Evolutionary conservation across 768 basidiomycete species (phyloP).

Genomic region (Boletus coccyginus): DNA sequence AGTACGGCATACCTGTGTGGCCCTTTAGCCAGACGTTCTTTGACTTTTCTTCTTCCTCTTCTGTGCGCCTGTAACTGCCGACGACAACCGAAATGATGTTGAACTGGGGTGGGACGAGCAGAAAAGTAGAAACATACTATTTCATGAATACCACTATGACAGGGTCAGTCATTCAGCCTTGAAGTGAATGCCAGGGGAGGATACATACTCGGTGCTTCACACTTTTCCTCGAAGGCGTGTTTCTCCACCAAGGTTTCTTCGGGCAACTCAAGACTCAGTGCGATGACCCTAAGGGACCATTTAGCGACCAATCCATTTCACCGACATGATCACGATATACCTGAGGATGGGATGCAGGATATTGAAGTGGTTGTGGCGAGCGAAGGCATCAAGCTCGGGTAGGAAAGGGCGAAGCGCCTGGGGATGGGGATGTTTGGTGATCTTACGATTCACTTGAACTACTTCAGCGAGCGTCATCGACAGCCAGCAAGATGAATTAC

Average conservation of each 20-base stretch:
- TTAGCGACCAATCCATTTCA: neutral
- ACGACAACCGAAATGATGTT: neutral
- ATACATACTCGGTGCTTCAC: slow-evolving; percentile 38
- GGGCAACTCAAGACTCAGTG: slow-evolving; percentile 49
- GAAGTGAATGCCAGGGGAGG: neutral
- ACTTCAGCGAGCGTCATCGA: neutral
- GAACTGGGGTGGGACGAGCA: neutral
- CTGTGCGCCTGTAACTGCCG: slow-evolving; percentile 44
- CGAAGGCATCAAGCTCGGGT: slow-evolving; percentile 50
- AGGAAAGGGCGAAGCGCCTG: slow-evolving; percentile 45
- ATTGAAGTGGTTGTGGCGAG: slow-evolving; percentile 48
- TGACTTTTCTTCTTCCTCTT: slow-evolving; percentile 46
- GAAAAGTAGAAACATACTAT: slow-evolving; percentile 40
- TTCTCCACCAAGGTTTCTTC: slow-evolving; percentile 48
- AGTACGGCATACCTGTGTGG: slow-evolving; percentile 43
- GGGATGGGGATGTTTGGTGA: slow-evolving; percentile 46
- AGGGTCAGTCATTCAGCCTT: neutral
- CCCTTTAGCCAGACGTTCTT: slow-evolving; percentile 59
- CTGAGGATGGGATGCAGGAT: slow-evolving; percentile 47
- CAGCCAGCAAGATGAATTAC: neutral
- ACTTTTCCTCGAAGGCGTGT: slow-evolving; percentile 39
- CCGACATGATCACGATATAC: slow-evolving; percentile 17
- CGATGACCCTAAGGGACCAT: slow-evolving; percentile 40
- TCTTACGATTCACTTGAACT: slow-evolving; percentile 44
- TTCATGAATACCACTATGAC: slow-evolving; percentile 58